These are phyloP conservation scores for Ceratocystiopsis brevicomis DNA, from an alignment of 2,329 filamentous ascomycete genomes.

Conservation along the genomic window DNA sequence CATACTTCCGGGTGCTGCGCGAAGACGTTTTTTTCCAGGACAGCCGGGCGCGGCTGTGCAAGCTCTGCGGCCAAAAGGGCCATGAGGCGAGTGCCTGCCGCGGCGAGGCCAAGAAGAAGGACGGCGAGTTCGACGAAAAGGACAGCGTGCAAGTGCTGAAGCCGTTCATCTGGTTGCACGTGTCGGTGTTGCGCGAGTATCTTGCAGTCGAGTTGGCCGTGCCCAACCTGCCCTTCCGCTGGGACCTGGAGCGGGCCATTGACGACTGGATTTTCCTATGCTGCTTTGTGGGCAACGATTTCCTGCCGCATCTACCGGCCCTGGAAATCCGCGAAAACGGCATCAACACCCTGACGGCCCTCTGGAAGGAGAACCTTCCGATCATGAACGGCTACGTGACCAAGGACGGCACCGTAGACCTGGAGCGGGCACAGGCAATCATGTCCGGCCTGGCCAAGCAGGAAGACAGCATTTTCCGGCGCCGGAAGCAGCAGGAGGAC, in stretches of 20 bases:
- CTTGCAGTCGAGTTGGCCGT: conserved; percentile 76
- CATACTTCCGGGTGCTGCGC: conserved; percentile 85
- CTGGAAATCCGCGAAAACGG: conserved; percentile 93
- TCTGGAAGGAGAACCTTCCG: conserved; percentile 87
- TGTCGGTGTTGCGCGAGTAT: conserved; percentile 81
- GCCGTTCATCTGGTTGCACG: conserved; percentile 96
- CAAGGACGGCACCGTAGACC: conserved; percentile 80
- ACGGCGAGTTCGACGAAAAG: conserved; percentile 67
- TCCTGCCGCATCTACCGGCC: conserved; percentile 90
- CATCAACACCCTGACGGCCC: conserved; percentile 88
- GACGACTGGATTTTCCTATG: conserved; percentile 99
- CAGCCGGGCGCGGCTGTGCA: conserved; percentile 62
- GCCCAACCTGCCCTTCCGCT: conserved; percentile 64
- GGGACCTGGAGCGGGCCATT: conserved; percentile 81
- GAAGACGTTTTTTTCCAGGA: conserved; percentile 95
- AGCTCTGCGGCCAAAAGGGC: conserved; percentile 77
- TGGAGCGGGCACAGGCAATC: conserved; percentile 73
- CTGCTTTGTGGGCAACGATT: conserved; percentile 97
- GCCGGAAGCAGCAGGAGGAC: conserved; percentile 72
- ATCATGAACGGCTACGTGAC: conserved; percentile 91
- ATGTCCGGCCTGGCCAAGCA: conserved; percentile 75
- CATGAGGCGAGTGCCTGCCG: conserved; percentile 77
- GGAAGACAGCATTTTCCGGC: conserved; percentile 82
- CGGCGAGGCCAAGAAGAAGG: conserved; percentile 59
- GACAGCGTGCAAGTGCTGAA: conserved; percentile 52